Percentiles rank a stretch among this genome's conserved stretches.
phyloP scores from a whole-genome alignment of 2,329 filamentous ascomycete species.

The Hortaea werneckii region DNA sequence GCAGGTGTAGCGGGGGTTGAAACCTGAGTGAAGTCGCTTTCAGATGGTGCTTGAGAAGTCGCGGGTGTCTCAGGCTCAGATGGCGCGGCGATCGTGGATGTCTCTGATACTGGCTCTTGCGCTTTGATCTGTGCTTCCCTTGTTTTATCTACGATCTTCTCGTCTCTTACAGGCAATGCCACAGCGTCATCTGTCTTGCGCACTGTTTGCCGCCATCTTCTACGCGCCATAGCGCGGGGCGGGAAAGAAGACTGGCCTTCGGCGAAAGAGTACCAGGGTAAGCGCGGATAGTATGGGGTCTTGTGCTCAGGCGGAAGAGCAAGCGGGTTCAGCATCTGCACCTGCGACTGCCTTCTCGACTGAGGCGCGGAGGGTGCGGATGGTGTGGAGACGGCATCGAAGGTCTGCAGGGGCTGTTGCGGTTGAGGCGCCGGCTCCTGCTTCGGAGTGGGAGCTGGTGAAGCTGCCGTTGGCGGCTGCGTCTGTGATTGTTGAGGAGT shows the following conservation, averaged over 20 bases:
- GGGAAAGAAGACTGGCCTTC: constrained; percentile 41
- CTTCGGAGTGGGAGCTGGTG: constrained; percentile 12
- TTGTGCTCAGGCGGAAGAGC: constrained; percentile 11
- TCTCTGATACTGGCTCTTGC: constrained; percentile 35
- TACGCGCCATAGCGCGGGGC: constrained; percentile 37
- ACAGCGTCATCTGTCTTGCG: constrained; percentile 30
- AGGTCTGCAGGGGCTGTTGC: neutral
- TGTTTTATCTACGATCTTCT: constrained; percentile 9
- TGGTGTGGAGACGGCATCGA: neutral
- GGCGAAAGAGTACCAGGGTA: constrained; percentile 52
- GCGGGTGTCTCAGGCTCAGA: constrained; percentile 47
- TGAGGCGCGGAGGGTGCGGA: constrained; percentile 3
- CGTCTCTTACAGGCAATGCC: constrained; percentile 43
- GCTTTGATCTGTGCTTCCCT: constrained; percentile 9
- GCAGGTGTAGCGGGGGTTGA: constrained; percentile 42
- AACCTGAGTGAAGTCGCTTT: constrained; percentile 35
- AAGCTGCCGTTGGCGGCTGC: constrained; percentile 10
- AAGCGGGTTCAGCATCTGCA: constrained; percentile 7
- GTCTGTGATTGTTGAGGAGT: constrained; percentile 5
- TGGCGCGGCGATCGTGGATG: constrained; percentile 34
- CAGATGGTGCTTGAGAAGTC: constrained; percentile 49
- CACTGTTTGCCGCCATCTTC: constrained; percentile 32
- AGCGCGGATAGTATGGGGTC: constrained; percentile 42
- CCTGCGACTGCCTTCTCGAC: constrained; percentile 10
- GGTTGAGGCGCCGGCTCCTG: constrained; percentile 3